phyloP scores from a whole-genome alignment of 257 asterid species.

The Linderniella brevidens region DNA sequence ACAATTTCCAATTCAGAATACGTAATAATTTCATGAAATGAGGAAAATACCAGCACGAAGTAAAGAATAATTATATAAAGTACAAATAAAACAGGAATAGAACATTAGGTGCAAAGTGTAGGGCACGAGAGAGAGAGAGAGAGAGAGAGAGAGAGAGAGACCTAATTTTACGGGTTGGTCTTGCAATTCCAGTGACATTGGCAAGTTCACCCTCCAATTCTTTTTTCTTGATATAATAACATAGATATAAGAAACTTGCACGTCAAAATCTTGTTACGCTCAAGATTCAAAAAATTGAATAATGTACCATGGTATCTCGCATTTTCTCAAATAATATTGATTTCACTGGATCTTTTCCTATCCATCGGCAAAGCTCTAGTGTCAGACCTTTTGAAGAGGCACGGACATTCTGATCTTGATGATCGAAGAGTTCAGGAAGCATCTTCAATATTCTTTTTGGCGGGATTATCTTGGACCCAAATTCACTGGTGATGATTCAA shows the following conservation, averaged over 20 bases:
- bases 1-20: no score
- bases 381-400: conserved; percentile 96
- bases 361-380: conserved; percentile 98
- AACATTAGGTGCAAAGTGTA: no score
- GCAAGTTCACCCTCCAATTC: conserved; percentile 95
- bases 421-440: conserved; percentile 99
- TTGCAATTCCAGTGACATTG: conserved; percentile 73
- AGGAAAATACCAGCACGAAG: conserved; percentile 2
- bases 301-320: conserved; percentile 96
- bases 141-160: conserved; percentile 11
- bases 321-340: conserved; percentile 91
- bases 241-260: background rate
- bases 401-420: conserved; percentile 99
- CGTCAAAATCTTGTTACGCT: background rate
- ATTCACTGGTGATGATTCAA: conserved; percentile 48
- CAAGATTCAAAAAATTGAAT: background rate
- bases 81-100: background rate
- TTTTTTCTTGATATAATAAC: conserved; percentile 45
- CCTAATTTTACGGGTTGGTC: conserved; percentile 95
- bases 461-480: conserved; percentile 86
- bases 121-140: background rate
- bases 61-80: background rate
- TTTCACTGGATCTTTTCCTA: conserved; percentile 93
- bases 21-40: no score
- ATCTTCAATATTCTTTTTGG: conserved; percentile 96